Evolutionary conservation across 495 filamentous ascomycete species (phyloP).

Genomic region (Xylaria acuta): DNA sequence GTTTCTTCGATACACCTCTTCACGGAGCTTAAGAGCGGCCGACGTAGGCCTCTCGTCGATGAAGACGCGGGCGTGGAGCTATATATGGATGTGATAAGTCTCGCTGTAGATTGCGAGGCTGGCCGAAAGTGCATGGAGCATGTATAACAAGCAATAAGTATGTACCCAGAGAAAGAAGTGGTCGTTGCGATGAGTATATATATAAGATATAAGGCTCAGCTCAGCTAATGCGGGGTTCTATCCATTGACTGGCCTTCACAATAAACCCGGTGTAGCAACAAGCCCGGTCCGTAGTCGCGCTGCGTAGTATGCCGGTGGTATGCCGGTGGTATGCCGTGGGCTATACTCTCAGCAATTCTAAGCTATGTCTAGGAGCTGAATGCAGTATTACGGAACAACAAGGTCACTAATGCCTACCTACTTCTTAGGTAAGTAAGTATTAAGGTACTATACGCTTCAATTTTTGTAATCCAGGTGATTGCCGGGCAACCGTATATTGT

Average conservation of each 20-base stretch:
- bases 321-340: not conserved
- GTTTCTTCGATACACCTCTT: not conserved
- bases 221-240: constrained; percentile 5
- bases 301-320: no score
- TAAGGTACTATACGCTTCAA: not conserved
- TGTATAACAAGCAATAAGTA: not conserved
- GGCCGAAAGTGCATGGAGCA: not conserved
- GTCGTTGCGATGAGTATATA: not conserved
- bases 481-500: not conserved
- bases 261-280: not conserved
- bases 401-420: not conserved
- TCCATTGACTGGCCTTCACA: not conserved
- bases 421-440: no score
- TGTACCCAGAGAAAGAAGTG: no score
- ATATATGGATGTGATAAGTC: not conserved
- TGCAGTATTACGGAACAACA: not conserved
- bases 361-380: not conserved
- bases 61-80: not conserved
- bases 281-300: no score
- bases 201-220: not conserved
- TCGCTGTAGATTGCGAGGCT: not conserved
- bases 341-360: not conserved
- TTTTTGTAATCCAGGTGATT: not conserved
- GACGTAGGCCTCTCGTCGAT: not conserved
- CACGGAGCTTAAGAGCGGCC: not conserved